Evolutionary conservation across 164 flowering plant species (phyloP).

Genomic region (Chloranthus sessilifolius): DNA sequence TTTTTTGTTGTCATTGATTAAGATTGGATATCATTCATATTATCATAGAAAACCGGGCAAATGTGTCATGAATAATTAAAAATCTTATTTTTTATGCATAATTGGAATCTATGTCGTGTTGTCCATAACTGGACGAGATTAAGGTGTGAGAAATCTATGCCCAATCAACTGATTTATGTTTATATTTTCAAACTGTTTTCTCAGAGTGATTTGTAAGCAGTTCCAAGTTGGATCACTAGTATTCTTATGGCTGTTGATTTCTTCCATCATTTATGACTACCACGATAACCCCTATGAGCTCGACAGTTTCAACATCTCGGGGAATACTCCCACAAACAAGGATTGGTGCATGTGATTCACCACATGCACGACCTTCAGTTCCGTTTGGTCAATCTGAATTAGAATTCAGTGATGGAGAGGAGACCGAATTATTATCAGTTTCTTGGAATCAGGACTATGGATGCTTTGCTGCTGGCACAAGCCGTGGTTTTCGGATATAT

Average conservation of each 20-base stretch:
- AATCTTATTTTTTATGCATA: too few relatives aligned
- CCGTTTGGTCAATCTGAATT: slow-evolving; percentile 22
- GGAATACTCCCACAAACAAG: slow-evolving; percentile 21
- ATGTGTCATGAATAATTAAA: too few relatives aligned
- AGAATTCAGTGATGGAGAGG: slow-evolving; percentile 34
- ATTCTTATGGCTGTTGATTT: slow-evolving; percentile 13
- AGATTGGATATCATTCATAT: too few relatives aligned
- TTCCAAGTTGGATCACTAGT: not conserved
- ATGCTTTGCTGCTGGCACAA: slow-evolving; percentile 61
- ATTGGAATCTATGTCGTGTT: too few relatives aligned
- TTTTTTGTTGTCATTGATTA: too few relatives aligned
- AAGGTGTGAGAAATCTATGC: too few relatives aligned
- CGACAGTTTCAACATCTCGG: slow-evolving; percentile 31
- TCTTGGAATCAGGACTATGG: slow-evolving; percentile 65
- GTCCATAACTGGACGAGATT: too few relatives aligned
- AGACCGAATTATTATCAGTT: slow-evolving; percentile 37
- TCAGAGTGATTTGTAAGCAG: too few relatives aligned
- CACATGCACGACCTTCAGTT: slow-evolving; percentile 21
- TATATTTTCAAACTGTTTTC: too few relatives aligned
- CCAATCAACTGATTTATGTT: too few relatives aligned
- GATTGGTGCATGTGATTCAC: slow-evolving; percentile 23
- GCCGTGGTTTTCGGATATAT: slow-evolving; percentile 51
- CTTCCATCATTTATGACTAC: slow-evolving; percentile 10
- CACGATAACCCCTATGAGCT: slow-evolving; percentile 22
- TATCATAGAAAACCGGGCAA: too few relatives aligned